A percentile compares a stretch with the other conserved stretches of the same genome.
phyloP scores from a whole-genome alignment of 2,329 filamentous ascomycete genomes.

The Emericellopsis atlantica region DNA sequence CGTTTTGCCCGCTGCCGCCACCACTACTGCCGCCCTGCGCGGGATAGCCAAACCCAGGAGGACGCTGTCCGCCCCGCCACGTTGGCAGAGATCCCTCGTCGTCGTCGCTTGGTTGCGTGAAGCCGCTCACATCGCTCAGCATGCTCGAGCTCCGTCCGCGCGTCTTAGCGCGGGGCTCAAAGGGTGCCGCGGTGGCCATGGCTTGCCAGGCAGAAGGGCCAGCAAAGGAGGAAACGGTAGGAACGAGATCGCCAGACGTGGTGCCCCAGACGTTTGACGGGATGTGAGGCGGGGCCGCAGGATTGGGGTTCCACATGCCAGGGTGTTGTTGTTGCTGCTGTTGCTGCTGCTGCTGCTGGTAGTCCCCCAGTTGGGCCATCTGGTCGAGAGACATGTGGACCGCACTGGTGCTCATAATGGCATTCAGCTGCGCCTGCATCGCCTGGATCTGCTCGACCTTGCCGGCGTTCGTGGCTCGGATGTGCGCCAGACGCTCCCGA shows the following conservation, averaged over 20 bases:
- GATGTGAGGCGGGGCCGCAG: constrained; percentile 19
- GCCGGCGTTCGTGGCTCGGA: constrained; percentile 17
- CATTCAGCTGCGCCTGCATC: constrained; percentile 15
- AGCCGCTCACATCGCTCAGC: constrained; percentile 55
- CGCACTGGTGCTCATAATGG: constrained; percentile 17
- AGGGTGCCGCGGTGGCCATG: constrained; percentile 22
- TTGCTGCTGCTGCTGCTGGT: constrained; percentile 1
- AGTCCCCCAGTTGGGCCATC: constrained; percentile 12
- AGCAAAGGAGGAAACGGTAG: constrained; percentile 15
- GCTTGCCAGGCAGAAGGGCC: constrained; percentile 20
- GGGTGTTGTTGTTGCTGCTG: constrained; percentile 9
- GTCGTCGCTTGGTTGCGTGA: constrained; percentile 48
- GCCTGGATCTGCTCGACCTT: constrained; percentile 16
- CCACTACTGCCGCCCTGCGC: neutral
- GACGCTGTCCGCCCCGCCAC: neutral
- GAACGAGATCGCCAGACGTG: constrained; percentile 16
- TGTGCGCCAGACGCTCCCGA: constrained; percentile 26
- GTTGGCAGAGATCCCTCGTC: constrained; percentile 12
- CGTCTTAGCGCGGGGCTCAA: constrained; percentile 22
- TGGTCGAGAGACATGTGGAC: neutral
- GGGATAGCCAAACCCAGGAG: neutral
- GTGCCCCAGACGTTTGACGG: constrained; percentile 22
- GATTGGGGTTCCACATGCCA: constrained; percentile 20
- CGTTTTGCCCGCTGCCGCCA: neutral
- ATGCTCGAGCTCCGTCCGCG: constrained; percentile 53